Conservation (phyloP, 352 stramenopile genomes). For the Phytophthora citrophthora region DNA sequence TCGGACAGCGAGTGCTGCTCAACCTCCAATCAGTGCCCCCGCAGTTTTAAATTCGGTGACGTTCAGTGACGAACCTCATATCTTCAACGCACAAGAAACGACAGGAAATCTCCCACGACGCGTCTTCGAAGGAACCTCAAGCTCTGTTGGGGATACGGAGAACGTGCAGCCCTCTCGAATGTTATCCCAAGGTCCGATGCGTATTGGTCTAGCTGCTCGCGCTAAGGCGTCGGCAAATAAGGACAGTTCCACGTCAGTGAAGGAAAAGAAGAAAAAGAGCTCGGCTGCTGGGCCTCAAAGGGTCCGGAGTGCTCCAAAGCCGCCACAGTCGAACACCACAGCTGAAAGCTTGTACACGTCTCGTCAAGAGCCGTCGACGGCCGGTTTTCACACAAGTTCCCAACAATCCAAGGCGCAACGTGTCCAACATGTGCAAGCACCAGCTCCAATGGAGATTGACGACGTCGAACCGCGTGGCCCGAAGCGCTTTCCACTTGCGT, state of each 20-base stretch:
- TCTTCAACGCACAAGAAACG: slow-evolving; percentile 18
- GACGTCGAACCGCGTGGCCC: slow-evolving; percentile 17
- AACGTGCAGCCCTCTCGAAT: slow-evolving; percentile 32
- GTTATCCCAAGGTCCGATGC: slow-evolving; percentile 47
- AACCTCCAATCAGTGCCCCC: slow-evolving; percentile 17
- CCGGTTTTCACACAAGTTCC: slow-evolving; percentile 43
- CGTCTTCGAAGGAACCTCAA: slow-evolving; percentile 25
- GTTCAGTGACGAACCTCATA: slow-evolving; percentile 14
- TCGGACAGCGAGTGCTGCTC: slow-evolving; percentile 13
- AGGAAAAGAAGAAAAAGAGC: slow-evolving; percentile 29
- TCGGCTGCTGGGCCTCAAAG: slow-evolving; percentile 39
- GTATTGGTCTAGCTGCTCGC: slow-evolving; percentile 43
- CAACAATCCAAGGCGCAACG: slow-evolving; percentile 39
- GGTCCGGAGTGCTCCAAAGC: slow-evolving; percentile 41
- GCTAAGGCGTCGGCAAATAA: slow-evolving; percentile 32
- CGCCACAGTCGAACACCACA: slow-evolving; percentile 18
- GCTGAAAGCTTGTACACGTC: slow-evolving; percentile 39
- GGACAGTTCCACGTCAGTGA: slow-evolving; percentile 13
- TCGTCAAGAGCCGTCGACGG: slow-evolving; percentile 35
- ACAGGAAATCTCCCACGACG: slow-evolving; percentile 32
- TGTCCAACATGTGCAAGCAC: slow-evolving; percentile 36
- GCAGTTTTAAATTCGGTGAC: slow-evolving; percentile 19
- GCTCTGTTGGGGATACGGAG: slow-evolving; percentile 19
- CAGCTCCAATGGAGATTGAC: slow-evolving; percentile 26
- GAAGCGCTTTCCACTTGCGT: slow-evolving; percentile 13